Conservation (phyloP, 768 basidiomycete species). For the Pleurotus eryngii region DNA sequence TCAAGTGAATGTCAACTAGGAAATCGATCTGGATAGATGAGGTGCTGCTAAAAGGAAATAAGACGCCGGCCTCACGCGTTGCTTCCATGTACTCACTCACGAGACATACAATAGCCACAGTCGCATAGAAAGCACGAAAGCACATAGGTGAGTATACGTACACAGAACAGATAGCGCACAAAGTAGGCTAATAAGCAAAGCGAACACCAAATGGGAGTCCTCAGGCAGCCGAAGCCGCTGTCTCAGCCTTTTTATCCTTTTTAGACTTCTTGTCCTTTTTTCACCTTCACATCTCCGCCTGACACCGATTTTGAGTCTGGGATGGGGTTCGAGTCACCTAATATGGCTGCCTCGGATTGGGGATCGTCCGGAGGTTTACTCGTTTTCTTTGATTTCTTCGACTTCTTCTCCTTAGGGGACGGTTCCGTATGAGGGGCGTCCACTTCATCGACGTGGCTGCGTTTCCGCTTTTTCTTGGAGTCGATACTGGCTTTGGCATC, state of each 20-base stretch:
- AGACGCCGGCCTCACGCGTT: background rate
- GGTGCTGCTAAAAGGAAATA: constrained; percentile 4
- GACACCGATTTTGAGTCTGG: constrained; percentile 10
- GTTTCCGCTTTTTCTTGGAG: constrained; percentile 1
- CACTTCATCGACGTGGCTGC: constrained; percentile 4
- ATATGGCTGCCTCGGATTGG: constrained; percentile 18
- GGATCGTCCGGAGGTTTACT: constrained; percentile 9
- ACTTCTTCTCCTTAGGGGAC: constrained; percentile 9
- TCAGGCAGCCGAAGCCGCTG: constrained; percentile 10
- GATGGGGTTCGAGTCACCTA: constrained; percentile 11
- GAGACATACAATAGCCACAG: background rate
- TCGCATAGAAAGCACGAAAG: background rate
- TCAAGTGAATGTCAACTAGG: background rate
- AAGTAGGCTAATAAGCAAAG: background rate
- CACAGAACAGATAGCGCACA: background rate
- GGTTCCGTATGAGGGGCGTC: background rate
- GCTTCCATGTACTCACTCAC: background rate
- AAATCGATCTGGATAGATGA: constrained; percentile 7
- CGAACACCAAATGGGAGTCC: too few relatives aligned
- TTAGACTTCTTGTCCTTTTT: constrained; percentile 16
- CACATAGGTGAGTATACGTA: constrained; percentile 10
- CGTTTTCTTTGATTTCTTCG: constrained; percentile 13
- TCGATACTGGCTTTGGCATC: background rate
- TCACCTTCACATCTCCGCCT: constrained; percentile 25
- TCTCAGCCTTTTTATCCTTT: constrained; percentile 14